A percentile compares a stretch with the other conserved stretches of the same genome.
Conservation (phyloP, 2,329 filamentous ascomycete genomes). For the Fonsecaea pugnacius region DNA sequence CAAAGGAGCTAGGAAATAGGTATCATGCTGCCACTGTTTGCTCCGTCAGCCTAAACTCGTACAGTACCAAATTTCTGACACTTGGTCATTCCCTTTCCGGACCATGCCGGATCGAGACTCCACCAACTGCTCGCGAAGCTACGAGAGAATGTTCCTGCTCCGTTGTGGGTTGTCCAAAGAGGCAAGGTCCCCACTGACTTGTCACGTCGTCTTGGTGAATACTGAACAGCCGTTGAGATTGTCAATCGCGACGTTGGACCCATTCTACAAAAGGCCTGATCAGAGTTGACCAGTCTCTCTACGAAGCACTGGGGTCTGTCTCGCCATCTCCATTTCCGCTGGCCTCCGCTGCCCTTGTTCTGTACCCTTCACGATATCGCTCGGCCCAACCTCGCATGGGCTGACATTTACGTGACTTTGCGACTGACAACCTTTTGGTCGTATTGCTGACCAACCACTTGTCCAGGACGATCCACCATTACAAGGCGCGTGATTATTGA, state of each 20-base stretch:
- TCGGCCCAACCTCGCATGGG: neutral
- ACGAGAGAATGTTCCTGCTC: neutral
- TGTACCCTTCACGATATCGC: neutral
- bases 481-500: constrained; percentile 9
- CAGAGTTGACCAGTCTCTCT: constrained; percentile 9
- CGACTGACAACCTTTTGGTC: neutral
- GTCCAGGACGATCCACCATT: constrained; percentile 2
- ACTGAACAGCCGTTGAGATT: neutral
- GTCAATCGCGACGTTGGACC: neutral
- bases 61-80: constrained; percentile 10
- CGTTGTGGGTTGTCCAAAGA: neutral
- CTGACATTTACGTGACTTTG: constrained; percentile 1
- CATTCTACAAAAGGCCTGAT: constrained; percentile 7
- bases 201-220: constrained; percentile 1
- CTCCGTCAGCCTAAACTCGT: neutral
- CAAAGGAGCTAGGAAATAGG: neutral
- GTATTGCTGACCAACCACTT: neutral
- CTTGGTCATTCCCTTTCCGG: constrained; percentile 6
- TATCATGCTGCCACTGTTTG: neutral
- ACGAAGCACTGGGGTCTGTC: constrained; percentile 13
- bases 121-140: constrained; percentile 2
- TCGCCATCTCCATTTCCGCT: constrained; percentile 6
- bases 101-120: constrained; percentile 18
- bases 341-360: constrained; percentile 1
- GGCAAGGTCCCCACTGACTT: constrained; percentile 1